Percentiles rank a stretch among this genome's conserved stretches.
phyloP scores from a whole-genome alignment of 2,329 filamentous ascomycete genomes.

The Cytospora piceae region DNA sequence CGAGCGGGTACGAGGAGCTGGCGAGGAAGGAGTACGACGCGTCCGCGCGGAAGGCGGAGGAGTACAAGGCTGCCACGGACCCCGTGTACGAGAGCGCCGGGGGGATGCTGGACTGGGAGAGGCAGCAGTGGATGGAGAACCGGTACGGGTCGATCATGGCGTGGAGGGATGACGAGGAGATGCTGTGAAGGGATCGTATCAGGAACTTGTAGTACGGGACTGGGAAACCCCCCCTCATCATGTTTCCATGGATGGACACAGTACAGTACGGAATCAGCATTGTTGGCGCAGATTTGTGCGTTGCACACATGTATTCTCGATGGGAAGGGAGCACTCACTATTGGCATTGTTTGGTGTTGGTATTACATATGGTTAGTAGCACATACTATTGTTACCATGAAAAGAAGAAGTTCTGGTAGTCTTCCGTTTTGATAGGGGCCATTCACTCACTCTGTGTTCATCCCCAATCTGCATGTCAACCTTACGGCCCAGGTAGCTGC shows the following conservation, averaged over 20 bases:
- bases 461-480: not conserved
- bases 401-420: conserved; percentile 4
- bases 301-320: conserved; percentile 1
- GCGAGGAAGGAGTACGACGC: conserved; percentile 67
- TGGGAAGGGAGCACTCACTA: not conserved
- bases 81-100: conserved; percentile 63
- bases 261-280: conserved; percentile 17
- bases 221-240: not conserved
- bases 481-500: not conserved
- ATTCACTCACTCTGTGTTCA: not conserved
- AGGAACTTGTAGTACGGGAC: not conserved
- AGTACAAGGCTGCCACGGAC: conserved; percentile 64
- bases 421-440: not conserved
- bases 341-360: conserved; percentile 17
- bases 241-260: not conserved
- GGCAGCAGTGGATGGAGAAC: conserved; percentile 66
- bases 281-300: conserved; percentile 11
- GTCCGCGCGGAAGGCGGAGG: conserved; percentile 43
- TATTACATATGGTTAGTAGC: conserved; percentile 12
- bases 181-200: conserved; percentile 18
- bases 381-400: conserved; percentile 9
- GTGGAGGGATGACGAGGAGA: conserved; percentile 30
- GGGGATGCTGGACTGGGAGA: conserved; percentile 46
- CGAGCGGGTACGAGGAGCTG: conserved; percentile 75
- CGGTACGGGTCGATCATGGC: conserved; percentile 64